Evolutionary conservation across 306 rosid species (phyloP), one percentile per base, ranked within the genome.

Genomic region (Sphenostylis stenocarpa): DNA sequence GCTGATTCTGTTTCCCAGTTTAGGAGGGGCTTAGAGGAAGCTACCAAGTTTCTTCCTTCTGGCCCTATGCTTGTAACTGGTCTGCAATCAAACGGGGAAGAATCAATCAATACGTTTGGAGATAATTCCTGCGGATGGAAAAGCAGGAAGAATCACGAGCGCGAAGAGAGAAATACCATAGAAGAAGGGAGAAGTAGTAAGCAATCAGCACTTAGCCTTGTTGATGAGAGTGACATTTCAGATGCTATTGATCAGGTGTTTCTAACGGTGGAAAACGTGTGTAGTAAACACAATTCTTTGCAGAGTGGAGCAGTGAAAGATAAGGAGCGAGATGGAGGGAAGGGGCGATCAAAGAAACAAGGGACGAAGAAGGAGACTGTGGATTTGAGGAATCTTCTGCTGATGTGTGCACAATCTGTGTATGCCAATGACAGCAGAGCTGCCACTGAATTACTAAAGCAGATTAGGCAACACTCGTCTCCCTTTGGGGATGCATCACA

Each of bases 11-110:
- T 90, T 19, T 85, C 84, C 43, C 94, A 86, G 72, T 93, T 90
- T 75, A 83, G 48, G 39, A 90, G 83, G 78, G 96, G 97, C 26
- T 53, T 90, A 24, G 96, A 93, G 82, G 96, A 93, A 81, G 97
- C 96, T 53, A 87, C 85, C 24, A 90, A 84, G 85, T 90, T 93
- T 82, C 97, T 93, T 71, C 97, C 97, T 2, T 84, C 70, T 15
- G 60, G 49, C 8, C 80, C 75, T 76, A 84, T 39, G 44, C 84
- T 90, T 52, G 23, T 77, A 14, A 41, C 82, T 12, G 73, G 82
- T 78, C 52, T 79, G 21, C 73, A 80, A 16, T 41, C 71, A 21
- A 74, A 73, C 36, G 43, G 33, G 67, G 78, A 65, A 1, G 4
- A 57, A 26, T 7, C 49, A 12, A 17, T 19, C 24, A 17, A 34